A percentile compares a stretch with the other conserved stretches of the same genome.
These are phyloP conservation scores for Cytospora piceae DNA, from an alignment of 2,329 filamentous ascomycete species.

Conservation along the genomic window DNA sequence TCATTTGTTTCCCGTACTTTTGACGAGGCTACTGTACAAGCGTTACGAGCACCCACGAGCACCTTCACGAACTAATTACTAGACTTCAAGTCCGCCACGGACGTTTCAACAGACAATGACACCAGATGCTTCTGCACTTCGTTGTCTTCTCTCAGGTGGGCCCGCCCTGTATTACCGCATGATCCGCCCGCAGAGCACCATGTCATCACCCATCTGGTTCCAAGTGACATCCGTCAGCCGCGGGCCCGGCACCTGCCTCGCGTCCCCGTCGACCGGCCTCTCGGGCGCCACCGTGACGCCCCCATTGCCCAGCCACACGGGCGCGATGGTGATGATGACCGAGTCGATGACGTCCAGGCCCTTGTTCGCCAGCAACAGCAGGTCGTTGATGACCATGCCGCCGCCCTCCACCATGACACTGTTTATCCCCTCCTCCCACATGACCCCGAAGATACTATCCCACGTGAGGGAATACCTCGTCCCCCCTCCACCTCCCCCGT, in stretches of 20 bases:
- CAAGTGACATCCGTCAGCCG: constrained; percentile 70
- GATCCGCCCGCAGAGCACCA: constrained; percentile 73
- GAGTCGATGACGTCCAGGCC: constrained; percentile 60
- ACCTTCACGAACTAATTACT: background rate
- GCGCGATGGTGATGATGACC: constrained; percentile 86
- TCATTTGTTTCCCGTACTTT: background rate
- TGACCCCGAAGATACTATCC: constrained; percentile 62
- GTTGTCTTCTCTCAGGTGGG: background rate
- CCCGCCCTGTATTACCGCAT: constrained; percentile 12
- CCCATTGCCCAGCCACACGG: constrained; percentile 83
- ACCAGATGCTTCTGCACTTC: constrained; percentile 1
- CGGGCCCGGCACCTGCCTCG: constrained; percentile 47
- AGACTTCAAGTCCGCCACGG: background rate
- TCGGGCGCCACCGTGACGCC: constrained; percentile 79
- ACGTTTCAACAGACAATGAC: constrained; percentile 5
- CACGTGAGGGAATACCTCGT: constrained; percentile 60
- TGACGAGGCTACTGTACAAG: constrained; percentile 3
- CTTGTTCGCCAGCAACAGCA: constrained; percentile 67
- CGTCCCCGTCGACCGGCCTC: constrained; percentile 51
- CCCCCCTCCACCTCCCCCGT: constrained; percentile 31
- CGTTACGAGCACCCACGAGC: constrained; percentile 2
- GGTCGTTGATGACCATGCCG: constrained; percentile 76
- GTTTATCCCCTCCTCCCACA: constrained; percentile 63
- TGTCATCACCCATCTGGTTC: constrained; percentile 80
- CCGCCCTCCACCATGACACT: constrained; percentile 96